These are phyloP conservation scores for Phylloporus sp. DNA, from an alignment of 768 basidiomycete species.

Conservation along the genomic window DNA sequence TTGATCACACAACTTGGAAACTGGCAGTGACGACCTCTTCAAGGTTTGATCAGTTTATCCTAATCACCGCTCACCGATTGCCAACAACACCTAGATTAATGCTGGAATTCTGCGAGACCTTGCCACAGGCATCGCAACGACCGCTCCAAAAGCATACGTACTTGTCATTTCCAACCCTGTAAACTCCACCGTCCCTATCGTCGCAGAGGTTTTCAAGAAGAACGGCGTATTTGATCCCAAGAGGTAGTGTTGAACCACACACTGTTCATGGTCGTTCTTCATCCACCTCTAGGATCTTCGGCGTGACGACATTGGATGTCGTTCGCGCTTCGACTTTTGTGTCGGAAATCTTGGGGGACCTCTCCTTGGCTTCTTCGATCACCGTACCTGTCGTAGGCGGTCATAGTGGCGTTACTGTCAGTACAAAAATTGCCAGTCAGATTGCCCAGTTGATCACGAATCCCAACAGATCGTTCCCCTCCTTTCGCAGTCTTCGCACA, in stretches of 20 bases:
- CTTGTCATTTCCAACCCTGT: slow-evolving; percentile 99
- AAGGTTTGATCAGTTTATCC: slow-evolving; percentile 50
- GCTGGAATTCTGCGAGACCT: slow-evolving; percentile 94
- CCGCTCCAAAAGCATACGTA: slow-evolving; percentile 84
- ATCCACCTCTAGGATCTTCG: slow-evolving; percentile 67
- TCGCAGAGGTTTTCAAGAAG: slow-evolving; percentile 93
- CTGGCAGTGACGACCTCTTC: slow-evolving; percentile 84
- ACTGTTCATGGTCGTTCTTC: neutral
- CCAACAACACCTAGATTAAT: slow-evolving; percentile 65
- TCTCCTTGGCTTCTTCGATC: slow-evolving; percentile 54
- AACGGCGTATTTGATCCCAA: slow-evolving; percentile 88
- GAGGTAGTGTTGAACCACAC: slow-evolving; percentile 44
- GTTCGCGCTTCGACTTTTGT: slow-evolving; percentile 98
- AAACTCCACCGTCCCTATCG: slow-evolving; percentile 98
- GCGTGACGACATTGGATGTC: slow-evolving; percentile 97
- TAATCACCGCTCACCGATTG: neutral
- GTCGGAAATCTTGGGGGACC: slow-evolving; percentile 66
- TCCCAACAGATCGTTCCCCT: slow-evolving; percentile 76
- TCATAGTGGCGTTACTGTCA: slow-evolving; percentile 85
- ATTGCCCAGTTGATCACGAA: slow-evolving; percentile 6
- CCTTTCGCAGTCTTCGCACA: slow-evolving; percentile 82
- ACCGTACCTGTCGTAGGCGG: slow-evolving; percentile 91
- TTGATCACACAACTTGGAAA: neutral
- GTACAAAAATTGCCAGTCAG: slow-evolving; percentile 18
- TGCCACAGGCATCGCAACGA: slow-evolving; percentile 80